A percentile compares a stretch with the other conserved stretches of the same genome.
Evolutionary conservation across 257 asterid species (phyloP).

Genomic region (Craterostigma plantagineum): DNA sequence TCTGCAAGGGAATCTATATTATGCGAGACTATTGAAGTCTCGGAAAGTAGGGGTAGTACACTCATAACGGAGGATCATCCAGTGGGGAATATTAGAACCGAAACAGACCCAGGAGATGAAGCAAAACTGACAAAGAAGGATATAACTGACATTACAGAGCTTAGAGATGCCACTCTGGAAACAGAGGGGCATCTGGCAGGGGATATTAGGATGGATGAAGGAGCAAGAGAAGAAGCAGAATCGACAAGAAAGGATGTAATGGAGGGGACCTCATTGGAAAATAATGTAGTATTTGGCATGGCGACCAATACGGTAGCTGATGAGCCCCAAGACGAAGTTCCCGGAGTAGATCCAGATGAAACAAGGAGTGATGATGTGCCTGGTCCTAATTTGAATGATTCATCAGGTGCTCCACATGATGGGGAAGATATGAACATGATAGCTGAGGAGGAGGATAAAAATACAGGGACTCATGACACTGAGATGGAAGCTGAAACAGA

Average conservation of each 20-base stretch:
- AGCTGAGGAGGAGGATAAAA: constrained; percentile 63
- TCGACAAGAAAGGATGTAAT: constrained; percentile 6
- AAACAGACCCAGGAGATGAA: constrained; percentile 10
- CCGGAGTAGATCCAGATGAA: constrained; percentile 32
- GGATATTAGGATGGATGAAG: constrained; percentile 15
- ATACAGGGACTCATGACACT: constrained; percentile 34
- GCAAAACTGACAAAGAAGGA: constrained; percentile 3
- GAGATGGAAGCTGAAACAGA: constrained; percentile 68
- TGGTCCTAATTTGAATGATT: constrained; percentile 25
- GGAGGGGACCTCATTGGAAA: constrained; percentile 14
- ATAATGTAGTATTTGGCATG: constrained; percentile 16
- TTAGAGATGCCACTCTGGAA: too few species aligned
- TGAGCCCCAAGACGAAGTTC: constrained; percentile 13
- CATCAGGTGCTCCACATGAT: constrained; percentile 25
- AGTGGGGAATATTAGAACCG: constrained; percentile 15
- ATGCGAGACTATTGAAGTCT: constrained; percentile 12
- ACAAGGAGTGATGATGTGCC: constrained; percentile 32
- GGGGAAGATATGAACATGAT: constrained; percentile 39
- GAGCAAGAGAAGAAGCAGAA: constrained; percentile 16
- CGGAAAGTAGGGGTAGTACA: constrained; percentile 12
- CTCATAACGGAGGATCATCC: constrained; percentile 15
- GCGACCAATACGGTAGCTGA: constrained; percentile 12
- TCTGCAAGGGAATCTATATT: constrained; percentile 11
- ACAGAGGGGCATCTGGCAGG: constrained; percentile 17
- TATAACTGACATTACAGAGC: too few species aligned